A percentile compares a stretch with the other conserved stretches of the same genome.
These are phyloP conservation scores for Elaeagnus macrophylla DNA, from an alignment of 306 rosid species.

Conservation along the genomic window DNA sequence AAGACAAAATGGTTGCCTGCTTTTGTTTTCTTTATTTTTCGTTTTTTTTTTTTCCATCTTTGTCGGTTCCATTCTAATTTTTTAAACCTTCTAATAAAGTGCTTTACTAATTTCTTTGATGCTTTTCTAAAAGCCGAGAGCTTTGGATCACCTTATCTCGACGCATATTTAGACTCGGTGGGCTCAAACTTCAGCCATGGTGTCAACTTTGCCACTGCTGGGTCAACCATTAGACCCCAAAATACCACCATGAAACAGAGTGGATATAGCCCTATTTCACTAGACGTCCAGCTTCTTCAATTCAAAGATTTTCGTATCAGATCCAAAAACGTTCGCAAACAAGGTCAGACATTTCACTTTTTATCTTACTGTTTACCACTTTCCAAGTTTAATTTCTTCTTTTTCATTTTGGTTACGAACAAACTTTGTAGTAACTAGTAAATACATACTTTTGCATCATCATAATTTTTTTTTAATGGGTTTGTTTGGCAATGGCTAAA, in stretches of 20 bases:
- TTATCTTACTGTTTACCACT: neutral
- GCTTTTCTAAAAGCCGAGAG: slow-evolving; percentile 18
- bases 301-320: slow-evolving; percentile 55
- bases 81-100: neutral
- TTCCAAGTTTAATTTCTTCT: too few species aligned
- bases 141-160: slow-evolving; percentile 16
- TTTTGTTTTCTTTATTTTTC: too few species aligned
- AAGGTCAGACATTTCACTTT: slow-evolving; percentile 28
- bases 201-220: slow-evolving; percentile 32
- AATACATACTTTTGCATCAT: neutral
- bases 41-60: neutral
- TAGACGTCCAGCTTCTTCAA: slow-evolving; percentile 35
- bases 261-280: slow-evolving; percentile 30
- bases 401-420: too few species aligned
- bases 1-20: too few species aligned
- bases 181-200: slow-evolving; percentile 31
- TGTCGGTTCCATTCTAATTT: neutral
- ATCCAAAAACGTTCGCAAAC: slow-evolving; percentile 29
- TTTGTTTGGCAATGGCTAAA: neutral
- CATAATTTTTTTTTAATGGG: neutral
- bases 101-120: neutral
- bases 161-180: slow-evolving; percentile 26
- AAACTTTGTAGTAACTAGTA: too few species aligned
- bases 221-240: slow-evolving; percentile 27
- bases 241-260: slow-evolving; percentile 7